phyloP scores from a whole-genome alignment of 2,329 filamentous ascomycete genomes.

The Apiospora hydei region DNA sequence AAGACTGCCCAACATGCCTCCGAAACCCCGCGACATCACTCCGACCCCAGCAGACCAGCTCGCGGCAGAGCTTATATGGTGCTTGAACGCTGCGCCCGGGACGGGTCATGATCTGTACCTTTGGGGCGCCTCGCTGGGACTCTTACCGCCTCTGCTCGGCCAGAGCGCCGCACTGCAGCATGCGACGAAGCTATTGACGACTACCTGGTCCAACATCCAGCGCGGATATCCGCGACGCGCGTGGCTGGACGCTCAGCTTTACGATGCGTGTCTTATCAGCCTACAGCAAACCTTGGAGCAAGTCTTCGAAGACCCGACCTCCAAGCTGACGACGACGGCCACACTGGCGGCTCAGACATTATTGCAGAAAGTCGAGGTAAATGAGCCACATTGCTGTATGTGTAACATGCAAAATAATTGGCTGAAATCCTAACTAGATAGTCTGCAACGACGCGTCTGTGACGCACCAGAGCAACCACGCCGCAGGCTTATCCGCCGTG shows the following conservation, averaged over 20 bases:
- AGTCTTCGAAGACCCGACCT: conserved; percentile 30
- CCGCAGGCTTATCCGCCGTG: conserved; percentile 38
- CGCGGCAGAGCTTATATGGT: conserved; percentile 32
- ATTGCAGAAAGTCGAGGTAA: not conserved
- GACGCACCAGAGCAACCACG: conserved; percentile 39
- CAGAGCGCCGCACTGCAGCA: conserved; percentile 34
- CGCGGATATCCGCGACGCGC: conserved; percentile 30
- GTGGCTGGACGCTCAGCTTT: conserved; percentile 38
- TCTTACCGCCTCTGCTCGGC: conserved; percentile 36
- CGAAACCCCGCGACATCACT: not conserved
- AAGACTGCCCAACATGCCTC: not conserved
- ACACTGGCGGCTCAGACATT: not conserved
- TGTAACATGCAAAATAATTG: not conserved
- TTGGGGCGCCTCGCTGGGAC: conserved; percentile 36
- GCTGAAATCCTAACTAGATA: conserved; percentile 21
- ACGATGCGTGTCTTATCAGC: conserved; percentile 37
- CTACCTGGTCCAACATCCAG: conserved; percentile 38
- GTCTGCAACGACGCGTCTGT: conserved; percentile 38
- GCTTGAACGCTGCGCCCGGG: conserved; percentile 34
- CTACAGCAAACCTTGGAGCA: conserved; percentile 36
- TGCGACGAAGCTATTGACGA: conserved; percentile 36
- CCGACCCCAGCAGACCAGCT: conserved; percentile 30
- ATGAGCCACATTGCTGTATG: not conserved
- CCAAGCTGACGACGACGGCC: conserved; percentile 28
- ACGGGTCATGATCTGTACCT: conserved; percentile 38